Evolutionary conservation across 2,329 filamentous ascomycete species (phyloP).

Genomic region (Tricladium varicosporioides): DNA sequence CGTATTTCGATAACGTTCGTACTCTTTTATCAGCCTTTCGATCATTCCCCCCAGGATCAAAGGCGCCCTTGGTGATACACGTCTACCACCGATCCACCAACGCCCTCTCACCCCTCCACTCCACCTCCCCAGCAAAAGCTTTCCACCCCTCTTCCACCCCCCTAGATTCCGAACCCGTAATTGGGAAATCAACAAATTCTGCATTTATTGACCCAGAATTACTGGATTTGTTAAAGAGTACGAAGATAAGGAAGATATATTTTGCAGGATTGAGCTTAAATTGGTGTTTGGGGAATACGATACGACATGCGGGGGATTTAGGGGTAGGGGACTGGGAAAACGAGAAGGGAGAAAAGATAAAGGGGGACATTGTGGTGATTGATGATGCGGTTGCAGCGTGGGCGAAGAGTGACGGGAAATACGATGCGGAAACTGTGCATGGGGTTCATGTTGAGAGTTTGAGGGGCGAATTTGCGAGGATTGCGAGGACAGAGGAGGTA

Average conservation of each 20-base stretch:
- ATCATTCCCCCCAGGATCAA: neutral
- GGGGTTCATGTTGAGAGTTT: conserved; percentile 9
- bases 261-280: conserved; percentile 6
- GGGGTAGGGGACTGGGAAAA: conserved; percentile 27
- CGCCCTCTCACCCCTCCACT: conserved; percentile 1
- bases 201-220: conserved; percentile 4
- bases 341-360: conserved; percentile 25
- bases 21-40: neutral
- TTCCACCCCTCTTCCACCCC: conserved; percentile 2
- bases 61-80: too few species aligned
- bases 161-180: neutral
- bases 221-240: conserved; percentile 1
- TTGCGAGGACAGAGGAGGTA: conserved; percentile 2
- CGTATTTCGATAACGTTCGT: neutral
- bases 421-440: conserved; percentile 7
- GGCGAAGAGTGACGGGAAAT: conserved; percentile 2
- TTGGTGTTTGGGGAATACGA: conserved; percentile 5
- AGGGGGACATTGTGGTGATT: conserved; percentile 8
- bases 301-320: conserved; percentile 4
- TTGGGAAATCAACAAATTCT: conserved; percentile 4
- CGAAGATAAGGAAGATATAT: conserved; percentile 5
- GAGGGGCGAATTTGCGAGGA: conserved; percentile 6
- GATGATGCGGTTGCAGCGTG: conserved; percentile 5
- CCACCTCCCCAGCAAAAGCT: neutral
- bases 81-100: conserved; percentile 5